Evolutionary conservation across 208 protist species (phyloP).

Genomic region (Leishmania braziliensis): DNA sequence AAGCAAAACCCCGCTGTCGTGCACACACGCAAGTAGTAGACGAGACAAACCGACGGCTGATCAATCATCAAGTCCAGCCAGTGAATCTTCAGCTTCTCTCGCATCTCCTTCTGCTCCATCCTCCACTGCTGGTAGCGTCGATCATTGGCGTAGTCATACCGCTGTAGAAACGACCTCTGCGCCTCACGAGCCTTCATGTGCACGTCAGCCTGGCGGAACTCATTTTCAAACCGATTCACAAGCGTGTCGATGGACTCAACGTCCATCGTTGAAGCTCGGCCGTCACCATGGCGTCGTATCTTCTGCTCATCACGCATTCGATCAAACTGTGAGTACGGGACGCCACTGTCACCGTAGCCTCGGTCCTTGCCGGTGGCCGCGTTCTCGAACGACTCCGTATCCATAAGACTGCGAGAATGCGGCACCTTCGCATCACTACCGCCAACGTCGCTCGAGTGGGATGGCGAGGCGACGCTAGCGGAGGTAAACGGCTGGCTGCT

Average conservation of each 20-base stretch:
- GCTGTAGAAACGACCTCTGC: conserved; percentile 30
- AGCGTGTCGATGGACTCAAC: conserved; percentile 72
- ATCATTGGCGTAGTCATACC: conserved; percentile 84
- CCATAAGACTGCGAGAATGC: conserved; percentile 10
- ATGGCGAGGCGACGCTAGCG: background rate
- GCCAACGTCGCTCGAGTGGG: background rate
- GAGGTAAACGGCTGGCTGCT: background rate
- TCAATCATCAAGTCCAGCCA: conserved; percentile 84
- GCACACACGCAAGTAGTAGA: conserved; percentile 67
- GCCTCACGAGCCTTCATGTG: conserved; percentile 48
- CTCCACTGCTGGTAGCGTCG: conserved; percentile 77
- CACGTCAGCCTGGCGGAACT: conserved; percentile 62
- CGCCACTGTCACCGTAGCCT: conserved; percentile 30
- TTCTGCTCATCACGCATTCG: conserved; percentile 35
- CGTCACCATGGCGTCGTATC: conserved; percentile 42
- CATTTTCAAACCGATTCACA: conserved; percentile 44
- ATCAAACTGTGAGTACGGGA: conserved; percentile 33
- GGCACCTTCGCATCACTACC: conserved; percentile 9
- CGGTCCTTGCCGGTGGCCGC: conserved; percentile 16
- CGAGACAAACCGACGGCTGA: conserved; percentile 41
- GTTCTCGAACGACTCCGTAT: conserved; percentile 19
- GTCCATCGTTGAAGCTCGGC: conserved; percentile 47
- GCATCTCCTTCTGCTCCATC: conserved; percentile 55
- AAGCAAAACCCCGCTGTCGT: conserved; percentile 79
- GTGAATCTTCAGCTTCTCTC: conserved; percentile 74